These are phyloP conservation scores for Crucihimalaya himalaica DNA, from an alignment of 345 rosid species.

Conservation along the genomic window DNA sequence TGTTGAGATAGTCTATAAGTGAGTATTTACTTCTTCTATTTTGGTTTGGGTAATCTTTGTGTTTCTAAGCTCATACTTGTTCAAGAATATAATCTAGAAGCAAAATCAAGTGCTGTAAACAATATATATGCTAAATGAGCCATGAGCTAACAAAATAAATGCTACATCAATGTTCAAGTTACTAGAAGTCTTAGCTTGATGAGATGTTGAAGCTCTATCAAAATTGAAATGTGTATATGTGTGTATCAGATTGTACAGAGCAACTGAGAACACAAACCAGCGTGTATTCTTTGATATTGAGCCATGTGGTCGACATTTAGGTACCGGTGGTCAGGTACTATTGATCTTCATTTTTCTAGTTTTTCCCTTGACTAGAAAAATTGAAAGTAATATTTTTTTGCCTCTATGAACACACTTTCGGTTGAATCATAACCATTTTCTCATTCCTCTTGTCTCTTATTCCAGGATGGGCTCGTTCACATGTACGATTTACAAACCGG, in stretches of 20 bases:
- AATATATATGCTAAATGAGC: background rate
- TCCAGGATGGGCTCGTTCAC: slow-evolving; percentile 92
- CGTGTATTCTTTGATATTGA: slow-evolving; percentile 89
- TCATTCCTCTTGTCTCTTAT: background rate
- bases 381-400: background rate
- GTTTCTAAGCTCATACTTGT: background rate
- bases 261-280: slow-evolving; percentile 83
- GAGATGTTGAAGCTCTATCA: background rate
- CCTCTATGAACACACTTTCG: background rate
- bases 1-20: slow-evolving; percentile 90
- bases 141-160: background rate
- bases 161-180: background rate
- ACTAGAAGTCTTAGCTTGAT: background rate
- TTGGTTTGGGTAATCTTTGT: slow-evolving; percentile 9
- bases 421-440: background rate
- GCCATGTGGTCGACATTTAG: slow-evolving; percentile 75
- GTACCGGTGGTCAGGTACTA: slow-evolving; percentile 90
- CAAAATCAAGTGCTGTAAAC: background rate
- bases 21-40: slow-evolving; percentile 35
- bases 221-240: background rate
- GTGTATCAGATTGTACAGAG: slow-evolving; percentile 72
- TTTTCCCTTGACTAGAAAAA: background rate
- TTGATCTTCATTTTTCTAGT: slow-evolving; percentile 3
- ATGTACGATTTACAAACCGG: slow-evolving; percentile 90
- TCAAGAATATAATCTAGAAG: background rate